Evolutionary conservation across 2,329 filamentous ascomycete genomes (phyloP), one percentile per base, ranked within the genome.

Genomic region (Colletotrichum graminicola): DNA sequence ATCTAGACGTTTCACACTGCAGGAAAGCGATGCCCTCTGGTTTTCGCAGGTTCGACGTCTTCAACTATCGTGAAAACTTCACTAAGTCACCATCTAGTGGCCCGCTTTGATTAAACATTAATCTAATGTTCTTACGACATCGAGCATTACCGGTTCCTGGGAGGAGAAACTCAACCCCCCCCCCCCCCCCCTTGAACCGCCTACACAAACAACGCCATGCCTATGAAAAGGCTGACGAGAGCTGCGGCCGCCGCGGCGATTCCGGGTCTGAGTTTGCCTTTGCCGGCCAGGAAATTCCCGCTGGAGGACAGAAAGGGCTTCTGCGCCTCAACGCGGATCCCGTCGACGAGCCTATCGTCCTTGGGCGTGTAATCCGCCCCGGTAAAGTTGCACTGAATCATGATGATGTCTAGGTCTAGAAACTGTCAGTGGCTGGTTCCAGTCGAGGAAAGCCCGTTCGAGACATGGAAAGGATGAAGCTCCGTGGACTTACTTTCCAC

Each of bases 381-480:
- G 3, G 77, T 49, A 52, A 83, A 83, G 64, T 77, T 78, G 74
- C 82, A 84, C 12, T 76, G 75, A 8, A 74, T 65, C 75, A 83
- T 78, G 68, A 84, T 82, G 8, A 78, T 69, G 18, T 80, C 73
- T 73, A 83, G 77, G n/a, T 79, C 82, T 84, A 43, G 11, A 12
- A 8, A 3, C 5, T 14, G 62, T 73, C 16, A 72, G 61, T 41
- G 1, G 18, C 26, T 10, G 5, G 23, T 32, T 10, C 29, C 2
- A 3, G 14, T 29, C 5, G 26, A 18, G 1, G 12, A 34, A 21
- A 7, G 5, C 12, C 5, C 8, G 21, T 5, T 26, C 21, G 11
- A 36, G 39, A 55, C n/a, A 60, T 11, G 14, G 23, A 21, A 7
- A 7, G 4, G 29, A n/a, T 5, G 21, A 36, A 32, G 52, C 18